Evolutionary conservation across 345 rosid genomes (phyloP), one percentile per base, ranked within the genome.

Genomic region (Chamaenerion angustifolium): DNA sequence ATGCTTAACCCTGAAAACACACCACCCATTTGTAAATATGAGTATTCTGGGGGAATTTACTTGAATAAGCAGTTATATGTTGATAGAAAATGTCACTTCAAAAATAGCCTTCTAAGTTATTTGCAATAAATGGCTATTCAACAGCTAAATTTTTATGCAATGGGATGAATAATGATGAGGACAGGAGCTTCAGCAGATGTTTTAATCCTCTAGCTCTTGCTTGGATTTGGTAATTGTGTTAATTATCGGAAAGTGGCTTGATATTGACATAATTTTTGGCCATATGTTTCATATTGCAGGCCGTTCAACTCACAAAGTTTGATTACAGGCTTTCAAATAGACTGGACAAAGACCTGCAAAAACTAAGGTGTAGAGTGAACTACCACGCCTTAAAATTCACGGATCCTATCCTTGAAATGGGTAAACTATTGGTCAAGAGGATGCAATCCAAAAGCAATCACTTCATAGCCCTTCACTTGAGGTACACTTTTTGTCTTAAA

Each of bases 351-450:
- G 82, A 79, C 57, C 78, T 90, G 31, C 98, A 90, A 68, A 90
- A 81, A 71, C 77, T 90, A 45, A 83, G 98, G 60, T 90, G 98
- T 43, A 86, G 94, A 71, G 95, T 76, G 42, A 90, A 86, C 66
- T 90, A 83, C 71, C 95, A 90, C 58, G 80, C 94, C 43, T 52
- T 90, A 44, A 79, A 72, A 49, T 90, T 83, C 61, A 78, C 94
- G 4, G 68, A 74, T 55, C 59, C 80, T 18, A 80, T 90, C 63
- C 73, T 51, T 56, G 66, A 61, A 58, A 75, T 83, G 77, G 94
- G 98, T 10, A 71, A 70, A 72, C 46, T 48, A 21, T 60, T 86
- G 70, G 82, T 78, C 46, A 66, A 74, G 47, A 81, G 88, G 62
- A 86, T 81, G 98, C 74, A 79, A 70, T 68, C 55, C 52, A 83